Percentiles rank a stretch among this genome's conserved stretches.
phyloP scores from a whole-genome alignment of 768 basidiomycete species.

The Termitomyces sp. region DNA sequence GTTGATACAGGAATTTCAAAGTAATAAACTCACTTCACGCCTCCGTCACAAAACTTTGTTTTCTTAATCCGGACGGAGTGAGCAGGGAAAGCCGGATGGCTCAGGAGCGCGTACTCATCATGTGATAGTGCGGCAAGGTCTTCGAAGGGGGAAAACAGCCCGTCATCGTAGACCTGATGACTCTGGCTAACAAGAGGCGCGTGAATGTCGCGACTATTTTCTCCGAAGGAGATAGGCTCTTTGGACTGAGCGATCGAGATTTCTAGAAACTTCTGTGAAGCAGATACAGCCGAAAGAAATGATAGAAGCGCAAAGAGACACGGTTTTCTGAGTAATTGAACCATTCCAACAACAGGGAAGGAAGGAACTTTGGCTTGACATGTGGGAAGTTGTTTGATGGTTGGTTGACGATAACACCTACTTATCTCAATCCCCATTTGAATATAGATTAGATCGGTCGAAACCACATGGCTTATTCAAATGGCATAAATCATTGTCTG shows the following conservation, averaged over 20 bases:
- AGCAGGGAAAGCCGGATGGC: constrained; percentile 44
- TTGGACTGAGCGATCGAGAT: background rate
- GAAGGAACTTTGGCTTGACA: background rate
- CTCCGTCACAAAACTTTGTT: constrained; percentile 51
- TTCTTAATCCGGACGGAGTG: constrained; percentile 58
- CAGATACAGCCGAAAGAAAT: background rate
- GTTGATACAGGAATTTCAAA: background rate
- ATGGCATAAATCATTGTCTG: no score
- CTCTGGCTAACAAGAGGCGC: background rate
- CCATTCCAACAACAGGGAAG: background rate
- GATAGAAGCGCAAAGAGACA: background rate
- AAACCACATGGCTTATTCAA: background rate
- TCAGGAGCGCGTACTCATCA: constrained; percentile 28
- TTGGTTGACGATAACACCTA: background rate
- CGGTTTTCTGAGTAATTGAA: background rate
- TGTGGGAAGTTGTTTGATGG: background rate
- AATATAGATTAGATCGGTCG: background rate
- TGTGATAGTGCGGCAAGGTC: constrained; percentile 27
- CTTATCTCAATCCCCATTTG: background rate
- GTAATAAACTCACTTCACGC: constrained; percentile 32
- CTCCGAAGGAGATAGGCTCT: background rate
- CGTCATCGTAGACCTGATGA: constrained; percentile 17
- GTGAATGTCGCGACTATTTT: background rate
- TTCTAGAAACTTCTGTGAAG: background rate
- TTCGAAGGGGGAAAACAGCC: constrained; percentile 30